phyloP scores from a whole-genome alignment of 1,284 basidiomycete species.

The Naganishia cerealis region DNA sequence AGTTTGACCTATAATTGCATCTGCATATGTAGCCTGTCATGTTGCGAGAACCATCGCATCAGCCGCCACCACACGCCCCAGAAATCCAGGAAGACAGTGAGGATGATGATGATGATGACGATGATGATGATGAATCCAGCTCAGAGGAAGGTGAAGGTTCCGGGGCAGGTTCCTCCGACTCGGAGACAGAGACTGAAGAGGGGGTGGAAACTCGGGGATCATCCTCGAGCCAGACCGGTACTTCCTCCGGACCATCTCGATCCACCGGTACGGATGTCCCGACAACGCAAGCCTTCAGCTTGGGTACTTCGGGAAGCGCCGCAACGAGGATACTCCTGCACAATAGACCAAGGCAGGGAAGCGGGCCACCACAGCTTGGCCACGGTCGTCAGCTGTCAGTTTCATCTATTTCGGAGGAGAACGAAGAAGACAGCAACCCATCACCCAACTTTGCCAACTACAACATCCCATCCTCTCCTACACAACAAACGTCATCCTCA shows the following conservation, averaged over 20 bases:
- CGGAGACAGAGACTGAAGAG: constrained; percentile 39
- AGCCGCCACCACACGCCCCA: constrained; percentile 24
- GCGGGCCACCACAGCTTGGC: background rate
- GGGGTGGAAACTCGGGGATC: background rate
- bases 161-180: constrained; percentile 25
- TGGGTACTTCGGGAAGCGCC: constrained; percentile 2
- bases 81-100: constrained; percentile 41
- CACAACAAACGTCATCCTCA: background rate
- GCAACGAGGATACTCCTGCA: background rate
- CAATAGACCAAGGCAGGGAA: constrained; percentile 8
- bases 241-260: background rate
- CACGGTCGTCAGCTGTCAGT: constrained; percentile 21
- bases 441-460: constrained; percentile 11
- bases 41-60: constrained; percentile 45
- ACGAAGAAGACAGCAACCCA: constrained; percentile 16
- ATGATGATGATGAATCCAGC: constrained; percentile 43
- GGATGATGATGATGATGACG: constrained; percentile 37
- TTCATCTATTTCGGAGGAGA: constrained; percentile 23
- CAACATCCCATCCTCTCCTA: constrained; percentile 14
- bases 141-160: constrained; percentile 37
- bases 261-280: background rate
- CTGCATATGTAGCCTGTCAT: constrained; percentile 46
- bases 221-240: constrained; percentile 5
- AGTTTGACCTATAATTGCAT: constrained; percentile 1
- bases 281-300: background rate